Evolutionary conservation across 148 eudicot species (phyloP).

Genomic region (Chenopodium suecicum): DNA sequence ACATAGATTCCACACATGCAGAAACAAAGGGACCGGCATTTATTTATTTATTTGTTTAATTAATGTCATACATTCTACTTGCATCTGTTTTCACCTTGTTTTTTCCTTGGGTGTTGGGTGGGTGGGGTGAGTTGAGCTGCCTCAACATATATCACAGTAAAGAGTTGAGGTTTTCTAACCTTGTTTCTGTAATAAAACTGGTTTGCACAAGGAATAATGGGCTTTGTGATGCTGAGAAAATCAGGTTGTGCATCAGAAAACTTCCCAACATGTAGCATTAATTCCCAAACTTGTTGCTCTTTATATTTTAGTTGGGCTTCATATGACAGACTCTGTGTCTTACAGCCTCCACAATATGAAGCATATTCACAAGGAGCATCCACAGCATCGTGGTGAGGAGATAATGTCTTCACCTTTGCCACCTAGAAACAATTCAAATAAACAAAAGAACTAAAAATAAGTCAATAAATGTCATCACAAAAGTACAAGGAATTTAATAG

Average conservation of each 20-base stretch:
- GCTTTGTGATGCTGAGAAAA: slow-evolving; percentile 51
- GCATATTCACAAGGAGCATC: slow-evolving; percentile 98
- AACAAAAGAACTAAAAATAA: slow-evolving; percentile 5
- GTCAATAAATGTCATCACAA: background rate
- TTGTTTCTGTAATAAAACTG: slow-evolving; percentile 96
- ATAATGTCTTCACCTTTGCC: slow-evolving; percentile 68
- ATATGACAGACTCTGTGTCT: slow-evolving; percentile 76
- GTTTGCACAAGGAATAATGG: slow-evolving; percentile 83
- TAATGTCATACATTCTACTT: background rate
- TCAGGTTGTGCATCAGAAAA: slow-evolving; percentile 58
- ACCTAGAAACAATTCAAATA: slow-evolving; percentile 42
- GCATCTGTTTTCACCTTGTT: background rate
- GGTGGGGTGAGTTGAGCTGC: background rate
- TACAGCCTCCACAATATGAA: slow-evolving; percentile 93
- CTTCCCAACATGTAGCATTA: slow-evolving; percentile 75
- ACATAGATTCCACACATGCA: background rate
- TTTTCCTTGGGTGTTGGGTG: too few relatives aligned
- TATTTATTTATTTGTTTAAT: too few relatives aligned
- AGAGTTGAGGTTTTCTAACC: slow-evolving; percentile 35
- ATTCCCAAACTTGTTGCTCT: slow-evolving; percentile 82
- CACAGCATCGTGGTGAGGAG: slow-evolving; percentile 73
- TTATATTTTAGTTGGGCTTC: slow-evolving; percentile 90
- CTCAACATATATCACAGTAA: background rate
- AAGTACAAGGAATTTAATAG: background rate
- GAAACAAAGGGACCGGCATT: too few relatives aligned